These are phyloP conservation scores for Gentiana straminea DNA, from an alignment of 257 asterid species.

Conservation along the genomic window DNA sequence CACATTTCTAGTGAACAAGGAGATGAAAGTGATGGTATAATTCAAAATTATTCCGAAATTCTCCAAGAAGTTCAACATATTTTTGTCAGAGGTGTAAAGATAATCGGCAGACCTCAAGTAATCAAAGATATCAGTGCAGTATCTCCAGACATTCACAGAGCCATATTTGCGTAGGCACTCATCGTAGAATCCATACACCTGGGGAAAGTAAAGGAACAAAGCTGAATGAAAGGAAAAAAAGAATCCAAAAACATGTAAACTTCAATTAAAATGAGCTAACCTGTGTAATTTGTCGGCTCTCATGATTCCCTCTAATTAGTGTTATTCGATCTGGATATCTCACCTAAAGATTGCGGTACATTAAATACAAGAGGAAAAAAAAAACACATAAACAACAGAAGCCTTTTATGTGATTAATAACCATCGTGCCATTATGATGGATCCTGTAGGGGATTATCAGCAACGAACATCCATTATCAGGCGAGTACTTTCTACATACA, in stretches of 20 bases:
- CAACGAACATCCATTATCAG: no score
- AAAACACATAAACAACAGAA: neutral
- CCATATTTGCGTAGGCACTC: constrained; percentile 96
- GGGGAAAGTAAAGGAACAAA: constrained; percentile 13
- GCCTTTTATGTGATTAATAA: no score
- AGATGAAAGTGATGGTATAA: no score
- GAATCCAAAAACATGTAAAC: neutral
- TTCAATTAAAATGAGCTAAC: constrained; percentile 24
- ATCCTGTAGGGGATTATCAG: no score
- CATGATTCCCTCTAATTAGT: constrained; percentile 93
- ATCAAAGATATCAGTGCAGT: constrained; percentile 95
- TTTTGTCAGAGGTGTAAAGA: neutral
- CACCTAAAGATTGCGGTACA: constrained; percentile 36
- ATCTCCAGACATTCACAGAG: constrained; percentile 95
- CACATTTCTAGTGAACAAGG: no score
- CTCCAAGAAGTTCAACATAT: neutral
- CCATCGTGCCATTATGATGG: no score
- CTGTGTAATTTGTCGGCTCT: constrained; percentile 98
- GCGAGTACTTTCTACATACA: no score
- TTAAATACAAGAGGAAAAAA: neutral
- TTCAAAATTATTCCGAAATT: no score
- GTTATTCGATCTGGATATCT: constrained; percentile 97
- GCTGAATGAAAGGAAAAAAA: constrained; percentile 5
- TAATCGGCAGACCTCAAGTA: constrained; percentile 64
- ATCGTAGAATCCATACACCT: constrained; percentile 99